Base-by-base conservation (phyloP, 192 early-diverging fungal species). In the Linderina pennispora region DNA sequence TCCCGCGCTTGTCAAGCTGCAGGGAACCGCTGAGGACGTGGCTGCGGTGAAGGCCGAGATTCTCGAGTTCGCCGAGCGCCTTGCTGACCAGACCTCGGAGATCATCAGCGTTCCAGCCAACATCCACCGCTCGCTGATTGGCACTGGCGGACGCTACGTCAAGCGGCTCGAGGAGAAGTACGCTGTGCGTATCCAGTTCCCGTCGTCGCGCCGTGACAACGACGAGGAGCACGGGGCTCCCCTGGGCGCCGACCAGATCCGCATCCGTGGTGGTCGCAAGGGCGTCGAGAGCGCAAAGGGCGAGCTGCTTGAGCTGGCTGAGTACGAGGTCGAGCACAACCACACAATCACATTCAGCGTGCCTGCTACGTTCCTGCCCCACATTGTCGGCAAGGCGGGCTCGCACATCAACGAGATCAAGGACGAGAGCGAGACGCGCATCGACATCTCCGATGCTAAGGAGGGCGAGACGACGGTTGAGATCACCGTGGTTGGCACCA, bases 281-380 rank as follows among this genome's bases (percentile, higher is more conserved):
- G 90, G 88, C 43, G 88, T 91, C 35, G 74, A 77, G 7, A 61
- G 67, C 18, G 90, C 89, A 38, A 87, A 89, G 74, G 67, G 65
- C 23, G 90, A 93, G 65, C 75, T 98, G 28, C 47, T 91, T 50
- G 84, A 89, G 45, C 74, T 89, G 18, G 79, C 87, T 13, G 88
- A 90, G 19, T 81, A 91, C 50, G 91, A 98, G 61, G 69, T 71
- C 31, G 87, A 87, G 52, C 77, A 87, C 65, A 76, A 63, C 62
- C 82, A 85, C 45, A 76, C 75, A 0, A 52, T 74, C 22, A 80
- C 65, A 19, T 84, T 94, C 58, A 49, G 38, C 0, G 70, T 94
- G 23, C 83, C 90, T 4, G 75, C 75, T 14, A 56, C 71, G 20
- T 57, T 58, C 32, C 72, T 92, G 41, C 87, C 86, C 0, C 80